Base-by-base conservation (phyloP, 768 basidiomycete genomes). In the Krasilnikovozyma curviuscula region DNA sequence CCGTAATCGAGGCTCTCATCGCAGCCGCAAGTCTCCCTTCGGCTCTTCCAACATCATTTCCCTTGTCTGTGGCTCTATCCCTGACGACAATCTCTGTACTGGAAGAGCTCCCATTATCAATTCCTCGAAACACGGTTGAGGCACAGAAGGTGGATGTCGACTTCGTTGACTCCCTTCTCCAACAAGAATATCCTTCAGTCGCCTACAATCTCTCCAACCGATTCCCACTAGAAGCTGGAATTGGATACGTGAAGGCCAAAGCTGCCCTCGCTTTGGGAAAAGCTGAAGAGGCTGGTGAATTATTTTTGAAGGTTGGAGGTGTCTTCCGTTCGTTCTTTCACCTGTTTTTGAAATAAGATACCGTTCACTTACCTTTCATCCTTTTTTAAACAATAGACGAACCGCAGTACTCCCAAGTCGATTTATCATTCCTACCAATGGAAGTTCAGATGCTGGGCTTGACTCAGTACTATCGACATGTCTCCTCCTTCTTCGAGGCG, bases 381-480 rank as follows among this genome's bases (percentile, higher is more conserved):
- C 9, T 42, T 23, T n/a, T n/a, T n/a, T n/a, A n/a, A n/a, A n/a
- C n/a, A n/a, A n/a, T n/a, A n/a, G n/a, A n/a, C n/a, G n/a, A n/a
- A n/a, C n/a, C n/a, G n/a, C n/a, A n/a, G n/a, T n/a, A n/a, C n/a
- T n/a, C n/a, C n/a, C n/a, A n/a, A n/a, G n/a, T n/a, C n/a, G n/a
- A n/a, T n/a, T n/a, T n/a, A n/a, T n/a, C n/a, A n/a, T 46, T 52
- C 5, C 50, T 46, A 7, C 3, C 50, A 1, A 34, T 27, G 6
- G 32, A 46, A 14, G 21, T 8, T 16, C 7, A 14, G 1, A 21
- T 38, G 9, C 25, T 18, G 25, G 31, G 78, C 5, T 71, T 76
- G 45, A 76, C 77, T 57, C 68, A 70, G 8, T 91, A 81, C 67
- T 88, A 86, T 66, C 64, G 77, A 25, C 83, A 86, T 63, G 72